phyloP scores from a whole-genome alignment of 495 filamentous ascomycete genomes.

The Penicillium mononematosum region DNA sequence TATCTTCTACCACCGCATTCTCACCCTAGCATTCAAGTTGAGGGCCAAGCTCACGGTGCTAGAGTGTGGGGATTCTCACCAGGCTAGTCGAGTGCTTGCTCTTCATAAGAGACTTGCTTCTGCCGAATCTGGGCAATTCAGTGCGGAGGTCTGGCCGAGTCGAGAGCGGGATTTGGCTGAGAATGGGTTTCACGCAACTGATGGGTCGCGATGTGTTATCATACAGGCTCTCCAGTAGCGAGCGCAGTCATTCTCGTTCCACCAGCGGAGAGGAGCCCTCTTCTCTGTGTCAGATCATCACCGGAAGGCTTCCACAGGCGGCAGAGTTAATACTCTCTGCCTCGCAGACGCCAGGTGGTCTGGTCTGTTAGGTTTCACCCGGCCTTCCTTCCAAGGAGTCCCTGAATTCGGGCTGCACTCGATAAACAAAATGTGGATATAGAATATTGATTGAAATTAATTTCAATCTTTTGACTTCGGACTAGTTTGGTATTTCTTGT shows the following conservation, averaged over 20 bases:
- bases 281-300: no score
- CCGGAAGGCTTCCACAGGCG: no score
- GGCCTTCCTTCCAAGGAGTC: no score
- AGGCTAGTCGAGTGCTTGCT: conserved; percentile 34
- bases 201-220: conserved; percentile 29
- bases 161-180: conserved; percentile 16
- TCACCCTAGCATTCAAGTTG: conserved; percentile 23
- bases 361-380: no score
- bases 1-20: conserved; percentile 40
- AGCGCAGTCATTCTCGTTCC: neutral
- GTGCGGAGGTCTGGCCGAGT: conserved; percentile 23
- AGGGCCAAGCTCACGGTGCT: conserved; percentile 33
- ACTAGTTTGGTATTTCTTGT: neutral
- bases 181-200: conserved; percentile 25
- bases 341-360: no score
- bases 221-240: conserved; percentile 13
- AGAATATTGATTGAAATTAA: neutral
- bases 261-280: no score
- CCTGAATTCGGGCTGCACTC: neutral
- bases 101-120: conserved; percentile 19
- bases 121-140: neutral
- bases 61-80: conserved; percentile 39
- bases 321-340: no score
- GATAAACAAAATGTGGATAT: neutral
- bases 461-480: neutral